Percentiles rank a stretch among this genome's conserved stretches.
Evolutionary conservation across 176 grass and related monocot genomes (phyloP).

Genomic region (Musa troglodytarum): DNA sequence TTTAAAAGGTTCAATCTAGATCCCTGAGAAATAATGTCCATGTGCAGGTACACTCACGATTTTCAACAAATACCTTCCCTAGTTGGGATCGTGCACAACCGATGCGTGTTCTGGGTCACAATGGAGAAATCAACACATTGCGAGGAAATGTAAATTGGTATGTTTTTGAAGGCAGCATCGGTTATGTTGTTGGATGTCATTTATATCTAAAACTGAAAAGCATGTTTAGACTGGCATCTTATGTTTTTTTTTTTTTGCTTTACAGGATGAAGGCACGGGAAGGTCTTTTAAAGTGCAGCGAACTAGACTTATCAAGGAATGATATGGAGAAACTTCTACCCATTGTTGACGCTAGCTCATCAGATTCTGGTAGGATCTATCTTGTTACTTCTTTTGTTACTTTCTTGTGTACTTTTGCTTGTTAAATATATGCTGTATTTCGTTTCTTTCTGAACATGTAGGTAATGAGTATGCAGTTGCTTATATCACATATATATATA

Average conservation of each 20-base stretch:
- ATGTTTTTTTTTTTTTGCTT: slow-evolving; percentile 1
- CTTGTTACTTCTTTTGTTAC: background rate
- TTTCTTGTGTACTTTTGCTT: background rate
- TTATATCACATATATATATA: background rate
- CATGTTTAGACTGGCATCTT: slow-evolving; percentile 9
- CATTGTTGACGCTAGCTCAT: slow-evolving; percentile 93
- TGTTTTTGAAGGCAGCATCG: slow-evolving; percentile 9
- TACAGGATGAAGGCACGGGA: slow-evolving; percentile 93
- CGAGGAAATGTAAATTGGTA: slow-evolving; percentile 97
- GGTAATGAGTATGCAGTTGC: background rate
- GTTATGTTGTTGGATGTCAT: background rate
- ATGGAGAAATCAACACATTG: slow-evolving; percentile 98
- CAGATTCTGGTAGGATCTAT: slow-evolving; percentile 59
- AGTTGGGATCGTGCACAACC: slow-evolving; percentile 98
- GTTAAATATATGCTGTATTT: background rate
- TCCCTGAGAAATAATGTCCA: slow-evolving; percentile 1
- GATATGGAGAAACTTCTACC: slow-evolving; percentile 74
- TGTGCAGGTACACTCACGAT: slow-evolving; percentile 82
- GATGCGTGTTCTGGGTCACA: slow-evolving; percentile 90
- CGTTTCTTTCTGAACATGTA: background rate
- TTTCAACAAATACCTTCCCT: slow-evolving; percentile 96
- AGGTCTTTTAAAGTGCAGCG: slow-evolving; percentile 72
- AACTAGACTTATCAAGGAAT: slow-evolving; percentile 73
- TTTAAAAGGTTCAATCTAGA: slow-evolving; percentile 27
- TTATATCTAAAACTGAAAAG: background rate